Evolutionary conservation across 768 basidiomycete genomes (phyloP), one percentile per base, ranked within the genome.

Genomic region (Tricholoma sp.): DNA sequence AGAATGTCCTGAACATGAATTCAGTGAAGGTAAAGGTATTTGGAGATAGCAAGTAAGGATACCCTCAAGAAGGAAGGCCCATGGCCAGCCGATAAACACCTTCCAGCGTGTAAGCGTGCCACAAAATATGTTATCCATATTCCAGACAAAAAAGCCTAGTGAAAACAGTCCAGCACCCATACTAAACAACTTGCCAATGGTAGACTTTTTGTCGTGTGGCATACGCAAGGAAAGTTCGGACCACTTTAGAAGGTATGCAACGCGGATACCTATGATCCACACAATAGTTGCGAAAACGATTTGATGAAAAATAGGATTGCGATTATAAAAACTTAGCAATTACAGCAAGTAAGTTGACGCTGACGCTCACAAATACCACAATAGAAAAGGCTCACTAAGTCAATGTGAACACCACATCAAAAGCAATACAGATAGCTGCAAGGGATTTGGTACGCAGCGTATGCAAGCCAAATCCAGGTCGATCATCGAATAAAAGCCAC

Each of bases 241-340:
- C 66, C 71, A 73, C 21, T 73, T 71, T 31, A 86, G 70, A 31
- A 90, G 77, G 62, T 84, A 81, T 0, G 71, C 66, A 46, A 81
- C 74, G 45, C 88, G 83, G 16, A 75, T 65, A 1, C 76, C 67
- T 14, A 74, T 76, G 7, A 68, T 63, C 37, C 89, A 54, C 61
- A 90, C 74, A 53, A 90, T 73, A 12, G 66, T 57, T 2, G 78
- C 90, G 66, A 91, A 93, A 1, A 89, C 82, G 21, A 83, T 65
- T 73, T 93, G 88, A 63, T 93, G 90, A 69, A 88, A 93, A 2
- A 91, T 74, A 0, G 90, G 90, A 63, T 91, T 88, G 22, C 89
- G 83, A 63, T 84, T 81, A 4, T 82, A 55, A 55, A 82, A 77
- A 65, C 89, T 91, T 64, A 37, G 16, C 61, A 41, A 49, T 59